Evolutionary conservation across 1,139 yeast genomes (phyloP), one percentile per base, ranked within the genome.

Genomic region (Hansenula sp.): DNA sequence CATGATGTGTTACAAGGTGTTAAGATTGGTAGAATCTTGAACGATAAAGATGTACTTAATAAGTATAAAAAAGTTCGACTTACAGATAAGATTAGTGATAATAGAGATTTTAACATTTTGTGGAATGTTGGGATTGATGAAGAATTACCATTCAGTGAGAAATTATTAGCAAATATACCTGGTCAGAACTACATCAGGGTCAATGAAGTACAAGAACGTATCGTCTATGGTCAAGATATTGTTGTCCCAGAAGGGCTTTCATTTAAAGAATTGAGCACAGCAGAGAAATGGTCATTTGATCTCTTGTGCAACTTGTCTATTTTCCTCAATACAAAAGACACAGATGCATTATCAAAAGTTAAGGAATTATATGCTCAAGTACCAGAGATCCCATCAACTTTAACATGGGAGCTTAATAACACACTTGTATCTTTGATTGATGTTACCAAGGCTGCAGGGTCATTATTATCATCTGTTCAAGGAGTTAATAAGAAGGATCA

Each of bases 71-170:
- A 40, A n/a, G 33, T 13, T 4, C 27, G n/a, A 2, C 19, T 42
- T 9, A 20, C 27, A 3, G 36, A 20, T 1, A 40, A 44, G 12
- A 31, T 32, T 19, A 53, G 52, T 34, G 82, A 78, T 51, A 77
- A 78, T 49, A 61, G 82, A 48, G 84, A 79, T 51, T 53, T 57
- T 33, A 59, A 55, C 9, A 66, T 69, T 3, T 65, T 71, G 29
- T 75, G 79, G 77, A 70, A 71, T 41, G 61, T 68, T 50, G 76
- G 72, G 17, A 54, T 58, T 22, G 61, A 59, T 40, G 59, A 60
- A 36, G 46, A 39, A 13, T 16, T 53, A 14, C 18, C 22, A 5
- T 30, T 42, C 13, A 35, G 43, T 11, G 33, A 27, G 1, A n/a
- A 39, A 12, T 19, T 53, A 13, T 25, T 51, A 29, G 46, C 34